Percentiles rank a stretch among this genome's conserved stretches.
Evolutionary conservation across 2,329 filamentous ascomycete genomes (phyloP).

Genomic region (Epichloe baconii): DNA sequence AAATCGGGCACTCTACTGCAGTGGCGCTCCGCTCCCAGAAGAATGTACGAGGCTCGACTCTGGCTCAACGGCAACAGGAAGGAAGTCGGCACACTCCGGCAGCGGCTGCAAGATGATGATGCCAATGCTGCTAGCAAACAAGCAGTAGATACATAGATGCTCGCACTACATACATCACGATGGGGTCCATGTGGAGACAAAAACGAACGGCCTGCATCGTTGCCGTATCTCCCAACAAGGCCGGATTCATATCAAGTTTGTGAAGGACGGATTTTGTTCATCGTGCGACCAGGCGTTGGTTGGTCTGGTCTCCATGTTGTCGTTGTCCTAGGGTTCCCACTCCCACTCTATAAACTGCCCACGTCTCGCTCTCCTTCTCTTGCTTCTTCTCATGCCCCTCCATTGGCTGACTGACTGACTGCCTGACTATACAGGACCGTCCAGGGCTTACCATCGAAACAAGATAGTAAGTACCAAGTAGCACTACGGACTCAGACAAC

Average conservation of each 20-base stretch:
- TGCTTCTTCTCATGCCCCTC: too few relatives aligned
- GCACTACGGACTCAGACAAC: not conserved
- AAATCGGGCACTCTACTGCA: too few relatives aligned
- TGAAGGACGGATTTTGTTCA: too few relatives aligned
- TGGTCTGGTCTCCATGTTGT: too few relatives aligned
- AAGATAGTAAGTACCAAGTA: too few relatives aligned
- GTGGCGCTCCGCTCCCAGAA: too few relatives aligned
- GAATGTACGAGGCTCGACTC: too few relatives aligned
- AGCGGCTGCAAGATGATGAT: not conserved
- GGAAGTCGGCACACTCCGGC: not conserved
- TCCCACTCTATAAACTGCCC: not conserved
- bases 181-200: not conserved
- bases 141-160: too few relatives aligned
- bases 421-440: too few relatives aligned
- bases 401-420: too few relatives aligned
- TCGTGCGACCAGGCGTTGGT: too few relatives aligned
- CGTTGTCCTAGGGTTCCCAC: not conserved
- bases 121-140: not conserved
- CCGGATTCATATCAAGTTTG: not conserved
- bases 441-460: too few relatives aligned
- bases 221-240: not conserved
- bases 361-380: not conserved
- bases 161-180: not conserved
- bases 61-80: not conserved
- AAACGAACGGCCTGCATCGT: not conserved